Conservation (phyloP, 129 eudicot species). For the Lactuca saligna region DNA sequence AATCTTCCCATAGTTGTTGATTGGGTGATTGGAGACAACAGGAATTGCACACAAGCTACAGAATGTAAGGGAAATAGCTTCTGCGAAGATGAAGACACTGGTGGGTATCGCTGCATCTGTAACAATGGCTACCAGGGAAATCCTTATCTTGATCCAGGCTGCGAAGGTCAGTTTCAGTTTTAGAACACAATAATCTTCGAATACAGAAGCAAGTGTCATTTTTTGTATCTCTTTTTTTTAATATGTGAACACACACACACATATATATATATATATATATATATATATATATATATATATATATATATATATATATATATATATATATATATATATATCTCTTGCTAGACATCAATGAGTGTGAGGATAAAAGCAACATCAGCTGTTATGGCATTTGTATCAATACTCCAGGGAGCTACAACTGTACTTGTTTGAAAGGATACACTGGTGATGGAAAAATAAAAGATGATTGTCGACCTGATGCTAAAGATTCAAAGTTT, state of each 20-base stretch:
- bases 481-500: slow-evolving; percentile 21
- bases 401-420: slow-evolving; percentile 42
- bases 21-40: slow-evolving; percentile 29
- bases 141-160: slow-evolving; percentile 41
- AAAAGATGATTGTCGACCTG: slow-evolving; percentile 27
- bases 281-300: too few relatives aligned
- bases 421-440: slow-evolving; percentile 39
- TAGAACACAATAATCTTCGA: background rate
- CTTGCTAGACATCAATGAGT: slow-evolving; percentile 44
- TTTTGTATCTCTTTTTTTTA: too few relatives aligned
- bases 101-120: slow-evolving; percentile 40
- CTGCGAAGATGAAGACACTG: slow-evolving; percentile 24
- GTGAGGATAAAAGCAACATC: slow-evolving; percentile 14
- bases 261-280: too few relatives aligned
- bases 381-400: slow-evolving; percentile 30
- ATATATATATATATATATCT: too few relatives aligned
- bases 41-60: slow-evolving; percentile 20
- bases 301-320: too few relatives aligned
- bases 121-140: slow-evolving; percentile 38
- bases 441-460: slow-evolving; percentile 29
- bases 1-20: slow-evolving; percentile 33
- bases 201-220: too few relatives aligned
- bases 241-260: too few relatives aligned
- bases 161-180: slow-evolving; percentile 28
- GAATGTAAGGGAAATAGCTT: slow-evolving; percentile 29